phyloP scores from a whole-genome alignment of 1,284 basidiomycete species.

The Trichosporon coremiiforme region DNA sequence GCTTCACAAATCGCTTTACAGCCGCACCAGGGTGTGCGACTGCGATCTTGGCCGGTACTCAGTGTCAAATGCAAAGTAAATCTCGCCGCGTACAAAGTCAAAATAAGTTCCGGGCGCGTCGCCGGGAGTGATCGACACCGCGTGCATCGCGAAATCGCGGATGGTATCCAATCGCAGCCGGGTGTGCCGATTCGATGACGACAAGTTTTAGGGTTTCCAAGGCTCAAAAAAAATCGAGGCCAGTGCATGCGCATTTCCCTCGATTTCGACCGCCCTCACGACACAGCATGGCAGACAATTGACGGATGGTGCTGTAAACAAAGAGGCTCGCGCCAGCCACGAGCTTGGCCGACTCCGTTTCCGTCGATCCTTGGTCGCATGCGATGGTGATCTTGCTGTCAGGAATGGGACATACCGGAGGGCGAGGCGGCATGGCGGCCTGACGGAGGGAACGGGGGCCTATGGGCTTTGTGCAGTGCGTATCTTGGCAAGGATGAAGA shows the following conservation, averaged over 20 bases:
- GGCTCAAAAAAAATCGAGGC: slow-evolving; percentile 1
- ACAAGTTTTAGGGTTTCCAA: slow-evolving; percentile 16
- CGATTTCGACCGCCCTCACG: not conserved
- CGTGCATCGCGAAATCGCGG: slow-evolving; percentile 15
- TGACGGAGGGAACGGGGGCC: not conserved
- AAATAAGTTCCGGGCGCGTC: slow-evolving; percentile 15
- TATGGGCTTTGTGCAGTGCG: not conserved
- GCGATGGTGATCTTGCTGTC: slow-evolving; percentile 2
- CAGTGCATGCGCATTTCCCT: slow-evolving; percentile 15
- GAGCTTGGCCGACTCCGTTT: not conserved
- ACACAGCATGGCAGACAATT: not conserved
- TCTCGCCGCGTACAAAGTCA: not conserved
- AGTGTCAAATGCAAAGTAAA: not conserved
- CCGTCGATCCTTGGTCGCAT: slow-evolving; percentile 14
- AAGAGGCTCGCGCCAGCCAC: not conserved
- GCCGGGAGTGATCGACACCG: slow-evolving; percentile 16
- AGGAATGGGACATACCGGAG: slow-evolving; percentile 3
- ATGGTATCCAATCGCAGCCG: not conserved
- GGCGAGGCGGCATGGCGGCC: slow-evolving; percentile 10
- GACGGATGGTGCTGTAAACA: not conserved
- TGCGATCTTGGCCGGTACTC: too few species aligned
- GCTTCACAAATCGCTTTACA: not conserved
- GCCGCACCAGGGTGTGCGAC: not conserved
- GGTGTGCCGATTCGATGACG: not conserved
- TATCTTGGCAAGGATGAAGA: not conserved